Percentiles rank a stretch among this genome's conserved stretches.
Evolutionary conservation across 2,329 filamentous ascomycete species (phyloP).

Genomic region (Geosmithia flava): DNA sequence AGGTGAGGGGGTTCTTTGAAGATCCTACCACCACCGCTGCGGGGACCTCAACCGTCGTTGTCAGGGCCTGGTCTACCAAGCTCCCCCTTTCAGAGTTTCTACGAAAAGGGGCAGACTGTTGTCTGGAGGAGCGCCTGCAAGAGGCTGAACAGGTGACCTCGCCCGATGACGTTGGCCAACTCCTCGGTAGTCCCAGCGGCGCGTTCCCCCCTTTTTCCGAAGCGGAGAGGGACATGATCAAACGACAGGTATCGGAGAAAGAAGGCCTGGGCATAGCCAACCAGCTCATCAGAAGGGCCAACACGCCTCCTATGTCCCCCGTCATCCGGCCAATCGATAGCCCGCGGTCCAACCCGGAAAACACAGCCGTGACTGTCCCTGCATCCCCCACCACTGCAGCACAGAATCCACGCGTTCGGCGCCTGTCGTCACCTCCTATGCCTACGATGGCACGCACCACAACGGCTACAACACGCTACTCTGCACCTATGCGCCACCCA

Average conservation of each 20-base stretch:
- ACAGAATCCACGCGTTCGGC: slow-evolving; percentile 1
- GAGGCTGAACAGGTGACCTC: slow-evolving; percentile 18
- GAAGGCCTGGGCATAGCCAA: slow-evolving; percentile 21
- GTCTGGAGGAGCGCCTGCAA: slow-evolving; percentile 38
- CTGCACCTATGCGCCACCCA: slow-evolving; percentile 14
- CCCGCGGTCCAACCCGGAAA: slow-evolving; percentile 15
- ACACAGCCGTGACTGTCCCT: not conserved
- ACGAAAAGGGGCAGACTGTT: slow-evolving; percentile 39
- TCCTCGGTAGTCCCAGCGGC: slow-evolving; percentile 8
- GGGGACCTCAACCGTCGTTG: slow-evolving; percentile 13
- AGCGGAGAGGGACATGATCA: slow-evolving; percentile 3
- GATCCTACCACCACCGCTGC: slow-evolving; percentile 23
- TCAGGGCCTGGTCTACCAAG: slow-evolving; percentile 38
- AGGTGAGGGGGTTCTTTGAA: slow-evolving; percentile 47
- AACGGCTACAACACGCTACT: slow-evolving; percentile 10
- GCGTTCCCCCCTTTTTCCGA: slow-evolving; percentile 14
- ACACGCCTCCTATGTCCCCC: slow-evolving; percentile 15
- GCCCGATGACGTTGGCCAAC: slow-evolving; percentile 11
- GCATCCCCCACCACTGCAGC: not conserved
- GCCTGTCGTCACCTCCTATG: slow-evolving; percentile 3
- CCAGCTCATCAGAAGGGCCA: slow-evolving; percentile 3
- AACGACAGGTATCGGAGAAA: slow-evolving; percentile 7
- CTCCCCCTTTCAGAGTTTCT: slow-evolving; percentile 41
- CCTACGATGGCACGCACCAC: slow-evolving; percentile 5
- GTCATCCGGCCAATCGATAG: slow-evolving; percentile 16